Evolutionary conservation across 192 early-diverging fungal species (phyloP), one percentile per base, ranked within the genome.

Genomic region (Backusella morwellensis): DNA sequence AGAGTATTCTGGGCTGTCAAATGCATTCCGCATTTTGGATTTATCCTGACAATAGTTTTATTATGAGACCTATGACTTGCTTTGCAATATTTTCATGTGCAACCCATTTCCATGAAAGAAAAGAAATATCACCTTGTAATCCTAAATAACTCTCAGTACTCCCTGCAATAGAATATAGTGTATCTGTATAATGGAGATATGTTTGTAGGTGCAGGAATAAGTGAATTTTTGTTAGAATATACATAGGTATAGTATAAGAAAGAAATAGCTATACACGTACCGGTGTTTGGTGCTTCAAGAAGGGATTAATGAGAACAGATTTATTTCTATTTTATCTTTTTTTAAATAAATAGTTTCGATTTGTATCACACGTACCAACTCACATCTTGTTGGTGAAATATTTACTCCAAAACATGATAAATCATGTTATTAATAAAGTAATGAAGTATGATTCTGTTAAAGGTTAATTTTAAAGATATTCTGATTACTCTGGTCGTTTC

Each of bases 1-100:
- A 63, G 26, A 63, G 21, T 63, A 63, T 63, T 63, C 56, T 63
- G 56, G 56, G 56, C 56, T 63, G 56, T 63, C 56, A 63, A 63
- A 63, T 63, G n/a, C 54, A 56, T 56, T 54, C 52, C 52, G 21
- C 52, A n/a, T 54, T 54, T 54, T 54, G 52, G 21, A n/a, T n/a
- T 23, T 54, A 19, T 54, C 52, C 52, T 54, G 52, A 54, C 52
- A 54, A 54, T 54, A 54, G 21, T 7, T 21, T 54, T 52, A 56
- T 9, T 9, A 56, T 23, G 21, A 56, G n/a, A 21, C 19, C 54
- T 56, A 21, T 56, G 54, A 56, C 54, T 21, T 2, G n/a, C 6
- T 56, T 56, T 21, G 21, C 23, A 56, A 21, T 56, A 9, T 21
- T 56, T 56, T 56, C 19, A 21, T 56, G 54, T 56, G n/a, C n/a